Conservation (phyloP, 2,329 filamentous ascomycete species). For the Conoideocrella luteorostrata region DNA sequence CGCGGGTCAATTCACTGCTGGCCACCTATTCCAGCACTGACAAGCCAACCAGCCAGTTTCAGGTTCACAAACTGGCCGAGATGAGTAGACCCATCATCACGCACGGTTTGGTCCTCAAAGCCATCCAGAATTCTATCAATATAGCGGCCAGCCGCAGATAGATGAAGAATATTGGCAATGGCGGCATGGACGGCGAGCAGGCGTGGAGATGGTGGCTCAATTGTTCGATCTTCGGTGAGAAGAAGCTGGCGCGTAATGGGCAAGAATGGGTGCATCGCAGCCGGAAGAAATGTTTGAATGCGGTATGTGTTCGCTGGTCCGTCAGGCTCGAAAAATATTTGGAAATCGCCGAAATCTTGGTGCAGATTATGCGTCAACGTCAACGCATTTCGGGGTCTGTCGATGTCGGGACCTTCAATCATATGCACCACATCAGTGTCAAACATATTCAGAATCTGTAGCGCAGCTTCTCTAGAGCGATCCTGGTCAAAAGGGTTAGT, state of each 20-base stretch:
- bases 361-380: slow-evolving; percentile 15
- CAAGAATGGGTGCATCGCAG: slow-evolving; percentile 8
- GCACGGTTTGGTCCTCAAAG: not conserved
- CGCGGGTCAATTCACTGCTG: too few species aligned
- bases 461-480: slow-evolving; percentile 23
- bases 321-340: slow-evolving; percentile 15
- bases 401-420: slow-evolving; percentile 32
- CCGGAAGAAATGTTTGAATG: slow-evolving; percentile 14
- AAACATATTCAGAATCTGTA: slow-evolving; percentile 36
- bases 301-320: slow-evolving; percentile 22
- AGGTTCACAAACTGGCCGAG: too few species aligned
- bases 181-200: slow-evolving; percentile 27
- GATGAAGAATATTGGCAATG: slow-evolving; percentile 26
- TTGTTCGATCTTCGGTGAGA: slow-evolving; percentile 16
- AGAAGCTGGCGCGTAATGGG: slow-evolving; percentile 24
- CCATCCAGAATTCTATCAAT: slow-evolving; percentile 22
- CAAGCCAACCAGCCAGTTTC: too few species aligned
- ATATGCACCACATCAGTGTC: slow-evolving; percentile 26
- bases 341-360: slow-evolving; percentile 15
- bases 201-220: slow-evolving; percentile 25
- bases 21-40: too few species aligned
- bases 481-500: slow-evolving; percentile 9
- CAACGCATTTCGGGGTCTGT: slow-evolving; percentile 31
- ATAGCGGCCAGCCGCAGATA: slow-evolving; percentile 24
- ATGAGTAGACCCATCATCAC: slow-evolving; percentile 8